Percentiles rank a stretch among this genome's conserved stretches.
Evolutionary conservation across 768 basidiomycete genomes (phyloP).

Genomic region (Gelatoporia subvermispora): DNA sequence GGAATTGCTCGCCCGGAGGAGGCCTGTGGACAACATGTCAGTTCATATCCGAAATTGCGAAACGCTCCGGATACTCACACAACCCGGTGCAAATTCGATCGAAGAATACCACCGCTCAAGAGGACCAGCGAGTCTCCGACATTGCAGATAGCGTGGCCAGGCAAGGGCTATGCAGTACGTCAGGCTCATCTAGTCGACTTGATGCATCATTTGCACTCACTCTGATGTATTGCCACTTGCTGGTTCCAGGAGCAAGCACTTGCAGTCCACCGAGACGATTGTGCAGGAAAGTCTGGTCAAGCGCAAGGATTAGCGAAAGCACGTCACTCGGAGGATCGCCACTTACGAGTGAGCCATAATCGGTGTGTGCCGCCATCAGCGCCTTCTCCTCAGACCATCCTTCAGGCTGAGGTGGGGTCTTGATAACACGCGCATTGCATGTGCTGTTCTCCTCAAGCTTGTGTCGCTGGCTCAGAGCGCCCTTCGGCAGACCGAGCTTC

Average conservation of each 20-base stretch:
- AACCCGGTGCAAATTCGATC: slow-evolving; percentile 60
- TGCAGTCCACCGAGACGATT: slow-evolving; percentile 70
- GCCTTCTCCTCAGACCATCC: slow-evolving; percentile 20
- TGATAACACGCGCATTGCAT: slow-evolving; percentile 29
- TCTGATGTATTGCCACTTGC: slow-evolving; percentile 68
- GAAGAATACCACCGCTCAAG: slow-evolving; percentile 60
- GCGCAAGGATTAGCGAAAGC: neutral
- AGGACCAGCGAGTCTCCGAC: slow-evolving; percentile 51
- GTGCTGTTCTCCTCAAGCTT: slow-evolving; percentile 22
- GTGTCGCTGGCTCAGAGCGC: slow-evolving; percentile 22
- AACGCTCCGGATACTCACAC: slow-evolving; percentile 31
- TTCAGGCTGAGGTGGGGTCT: slow-evolving; percentile 23
- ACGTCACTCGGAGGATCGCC: neutral
- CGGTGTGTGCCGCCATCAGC: slow-evolving; percentile 31
- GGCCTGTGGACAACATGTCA: slow-evolving; percentile 22
- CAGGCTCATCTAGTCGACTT: too few relatives aligned
- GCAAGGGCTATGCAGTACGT: slow-evolving; percentile 18
- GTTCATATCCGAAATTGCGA: neutral
- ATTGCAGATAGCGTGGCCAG: slow-evolving; percentile 30
- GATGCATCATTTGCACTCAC: slow-evolving; percentile 24
- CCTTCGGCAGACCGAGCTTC: slow-evolving; percentile 25
- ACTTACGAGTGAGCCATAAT: slow-evolving; percentile 30
- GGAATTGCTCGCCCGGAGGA: slow-evolving; percentile 53
- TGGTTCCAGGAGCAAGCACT: slow-evolving; percentile 55
- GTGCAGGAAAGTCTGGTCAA: slow-evolving; percentile 57